A percentile compares a stretch with the other conserved stretches of the same genome.
phyloP scores from a whole-genome alignment of 345 rosid species.

The Eucalyptus viminalis region DNA sequence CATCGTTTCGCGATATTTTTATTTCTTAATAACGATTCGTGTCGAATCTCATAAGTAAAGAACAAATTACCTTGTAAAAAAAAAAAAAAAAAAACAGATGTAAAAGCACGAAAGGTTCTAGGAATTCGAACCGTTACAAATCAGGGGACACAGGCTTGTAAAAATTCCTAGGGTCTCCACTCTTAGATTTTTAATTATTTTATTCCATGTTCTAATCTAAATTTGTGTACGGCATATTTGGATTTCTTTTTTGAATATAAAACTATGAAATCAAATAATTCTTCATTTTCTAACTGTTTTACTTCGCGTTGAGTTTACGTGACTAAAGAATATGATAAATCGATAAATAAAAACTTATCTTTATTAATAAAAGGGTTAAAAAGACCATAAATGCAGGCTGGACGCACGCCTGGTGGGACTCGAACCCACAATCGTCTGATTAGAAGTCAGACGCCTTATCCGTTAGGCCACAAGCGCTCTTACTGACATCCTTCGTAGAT shows the following conservation, averaged over 20 bases:
- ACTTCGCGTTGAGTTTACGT: neutral
- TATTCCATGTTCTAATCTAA: neutral
- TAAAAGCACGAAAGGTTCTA: neutral
- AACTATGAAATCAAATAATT: neutral
- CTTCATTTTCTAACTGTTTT: neutral
- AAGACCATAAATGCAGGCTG: neutral
- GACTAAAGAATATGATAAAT: neutral
- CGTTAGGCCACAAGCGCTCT: constrained; percentile 58
- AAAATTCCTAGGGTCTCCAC: neutral
- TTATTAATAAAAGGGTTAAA: neutral
- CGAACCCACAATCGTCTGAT: constrained; percentile 57
- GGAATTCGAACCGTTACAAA: neutral
- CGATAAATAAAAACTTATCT: neutral
- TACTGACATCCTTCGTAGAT: neutral
- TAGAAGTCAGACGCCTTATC: constrained; percentile 29
- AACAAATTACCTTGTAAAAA: neutral
- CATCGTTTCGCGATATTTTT: neutral
- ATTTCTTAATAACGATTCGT: neutral
- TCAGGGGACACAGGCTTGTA: neutral
- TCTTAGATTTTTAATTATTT: neutral
- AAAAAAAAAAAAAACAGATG: neutral
- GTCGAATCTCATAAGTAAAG: neutral
- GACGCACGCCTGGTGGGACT: constrained; percentile 50
- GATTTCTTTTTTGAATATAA: neutral
- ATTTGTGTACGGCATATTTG: neutral